Percentiles rank a stretch among this genome's conserved stretches.
phyloP scores from a whole-genome alignment of 306 rosid species.

The Malus orientalis region DNA sequence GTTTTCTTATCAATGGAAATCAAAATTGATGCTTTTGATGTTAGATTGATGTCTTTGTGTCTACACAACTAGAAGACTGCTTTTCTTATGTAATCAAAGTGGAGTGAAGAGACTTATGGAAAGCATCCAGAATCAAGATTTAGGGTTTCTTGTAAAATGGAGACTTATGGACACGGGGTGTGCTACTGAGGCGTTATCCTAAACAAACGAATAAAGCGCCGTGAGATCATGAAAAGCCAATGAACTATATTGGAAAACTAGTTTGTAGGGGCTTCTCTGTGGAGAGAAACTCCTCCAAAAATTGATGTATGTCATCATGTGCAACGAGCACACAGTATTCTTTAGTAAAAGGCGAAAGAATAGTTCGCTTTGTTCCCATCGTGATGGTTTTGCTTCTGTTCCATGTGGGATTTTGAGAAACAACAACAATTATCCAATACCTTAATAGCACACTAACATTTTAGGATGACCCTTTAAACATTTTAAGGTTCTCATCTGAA shows the following conservation, averaged over 20 bases:
- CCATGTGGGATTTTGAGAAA: neutral
- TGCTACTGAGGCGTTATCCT: too few relatives aligned
- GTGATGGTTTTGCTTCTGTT: neutral
- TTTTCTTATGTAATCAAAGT: neutral
- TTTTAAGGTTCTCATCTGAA: too few relatives aligned
- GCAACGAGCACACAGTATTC: conserved; percentile 46
- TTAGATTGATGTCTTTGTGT: neutral
- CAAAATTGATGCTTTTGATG: neutral
- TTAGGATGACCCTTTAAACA: too few relatives aligned
- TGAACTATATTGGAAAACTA: neutral
- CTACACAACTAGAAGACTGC: neutral
- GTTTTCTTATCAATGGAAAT: neutral
- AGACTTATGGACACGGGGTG: too few relatives aligned
- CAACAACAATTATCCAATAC: neutral
- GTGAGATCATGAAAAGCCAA: too few relatives aligned
- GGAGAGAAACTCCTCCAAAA: neutral
- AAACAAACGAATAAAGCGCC: too few relatives aligned
- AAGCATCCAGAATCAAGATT: too few relatives aligned
- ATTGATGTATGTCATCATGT: conserved; percentile 24
- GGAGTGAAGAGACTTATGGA: neutral
- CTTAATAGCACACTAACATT: too few relatives aligned
- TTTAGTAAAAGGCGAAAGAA: conserved; percentile 71
- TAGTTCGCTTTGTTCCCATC: conserved; percentile 31
- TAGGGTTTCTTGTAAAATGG: too few relatives aligned
- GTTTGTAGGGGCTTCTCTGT: neutral